These are phyloP conservation scores for Colletotrichum spinosum DNA, from an alignment of 2,329 filamentous ascomycete genomes.

Conservation along the genomic window DNA sequence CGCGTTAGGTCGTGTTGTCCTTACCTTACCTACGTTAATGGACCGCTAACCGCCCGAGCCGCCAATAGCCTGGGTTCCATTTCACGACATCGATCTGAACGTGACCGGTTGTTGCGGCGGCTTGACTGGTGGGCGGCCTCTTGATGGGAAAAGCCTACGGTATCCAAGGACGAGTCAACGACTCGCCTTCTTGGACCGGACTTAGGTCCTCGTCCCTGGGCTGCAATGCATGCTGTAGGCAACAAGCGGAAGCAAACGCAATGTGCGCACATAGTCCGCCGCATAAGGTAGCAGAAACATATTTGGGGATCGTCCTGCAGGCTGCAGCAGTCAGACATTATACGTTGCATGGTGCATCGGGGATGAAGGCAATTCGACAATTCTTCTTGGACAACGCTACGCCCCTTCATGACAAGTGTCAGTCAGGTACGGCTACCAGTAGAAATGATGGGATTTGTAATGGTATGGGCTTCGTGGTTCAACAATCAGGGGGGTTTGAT, in stretches of 20 bases:
- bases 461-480: background rate
- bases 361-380: background rate
- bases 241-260: too few species aligned
- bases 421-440: conserved; percentile 24
- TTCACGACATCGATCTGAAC: too few species aligned
- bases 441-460: conserved; percentile 26
- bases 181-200: background rate
- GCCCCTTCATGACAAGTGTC: background rate
- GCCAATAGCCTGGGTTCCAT: too few species aligned
- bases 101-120: too few species aligned
- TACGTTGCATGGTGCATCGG: background rate
- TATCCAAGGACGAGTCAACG: background rate
- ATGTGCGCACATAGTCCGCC: too few species aligned
- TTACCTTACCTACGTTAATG: too few species aligned
- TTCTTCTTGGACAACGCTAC: too few species aligned
- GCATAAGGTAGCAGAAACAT: too few species aligned
- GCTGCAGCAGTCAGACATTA: background rate
- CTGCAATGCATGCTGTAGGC: conserved; percentile 11
- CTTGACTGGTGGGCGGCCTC: too few species aligned
- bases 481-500: background rate
- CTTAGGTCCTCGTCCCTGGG: conserved; percentile 4
- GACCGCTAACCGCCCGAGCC: too few species aligned
- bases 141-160: too few species aligned
- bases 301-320: conserved; percentile 5
- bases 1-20: too few species aligned